Evolutionary conservation across 352 stramenopile species (phyloP).

Genomic region (Pythium vanterpoolii): DNA sequence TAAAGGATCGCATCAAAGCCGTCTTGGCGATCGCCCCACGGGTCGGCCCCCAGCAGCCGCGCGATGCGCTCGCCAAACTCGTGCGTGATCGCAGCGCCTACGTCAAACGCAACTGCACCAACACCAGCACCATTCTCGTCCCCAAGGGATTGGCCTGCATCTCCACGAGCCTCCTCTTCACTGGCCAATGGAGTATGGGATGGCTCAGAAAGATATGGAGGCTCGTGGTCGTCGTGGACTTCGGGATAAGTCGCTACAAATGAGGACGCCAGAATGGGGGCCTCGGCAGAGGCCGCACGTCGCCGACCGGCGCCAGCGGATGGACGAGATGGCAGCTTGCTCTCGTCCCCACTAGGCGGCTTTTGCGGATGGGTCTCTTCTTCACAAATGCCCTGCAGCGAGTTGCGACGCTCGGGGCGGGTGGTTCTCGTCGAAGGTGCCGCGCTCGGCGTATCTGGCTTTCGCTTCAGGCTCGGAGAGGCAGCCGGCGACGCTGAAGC

Average conservation of each 20-base stretch:
- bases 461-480: conserved; percentile 17
- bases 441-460: conserved; percentile 26
- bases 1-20: conserved; percentile 70
- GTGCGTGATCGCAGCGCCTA: conserved; percentile 60
- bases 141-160: background rate
- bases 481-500: background rate
- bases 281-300: conserved; percentile 30
- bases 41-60: conserved; percentile 57
- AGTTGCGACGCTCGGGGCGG: conserved; percentile 13
- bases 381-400: conserved; percentile 39
- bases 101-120: conserved; percentile 36
- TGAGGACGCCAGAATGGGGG: conserved; percentile 58
- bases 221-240: conserved; percentile 23
- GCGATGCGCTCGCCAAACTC: conserved; percentile 72
- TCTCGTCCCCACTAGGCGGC: background rate
- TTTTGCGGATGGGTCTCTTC: conserved; percentile 4
- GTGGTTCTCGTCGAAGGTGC: conserved; percentile 5
- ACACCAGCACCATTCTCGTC: conserved; percentile 4
- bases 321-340: conserved; percentile 20
- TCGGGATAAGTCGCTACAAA: conserved; percentile 25
- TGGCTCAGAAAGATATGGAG: background rate
- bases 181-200: background rate
- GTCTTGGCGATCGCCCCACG: conserved; percentile 79
- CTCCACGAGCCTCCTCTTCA: conserved; percentile 7
- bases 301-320: conserved; percentile 9